Conservation (phyloP, 345 rosid species). For the Linum usitatissimum region DNA sequence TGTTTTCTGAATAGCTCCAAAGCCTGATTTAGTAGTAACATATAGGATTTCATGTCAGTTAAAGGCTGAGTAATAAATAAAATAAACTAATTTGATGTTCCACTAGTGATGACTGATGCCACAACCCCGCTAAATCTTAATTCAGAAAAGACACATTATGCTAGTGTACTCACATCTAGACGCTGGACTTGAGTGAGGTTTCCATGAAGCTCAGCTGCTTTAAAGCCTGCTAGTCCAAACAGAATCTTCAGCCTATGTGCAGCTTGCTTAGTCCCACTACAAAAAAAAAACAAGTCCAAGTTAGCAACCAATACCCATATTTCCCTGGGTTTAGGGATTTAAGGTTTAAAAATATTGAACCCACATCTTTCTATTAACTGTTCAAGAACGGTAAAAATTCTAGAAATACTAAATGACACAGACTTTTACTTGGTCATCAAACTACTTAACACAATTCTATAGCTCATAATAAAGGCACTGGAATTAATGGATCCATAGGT, state of each 20-base stretch:
- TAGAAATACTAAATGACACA: too few species aligned
- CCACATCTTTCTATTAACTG: too few species aligned
- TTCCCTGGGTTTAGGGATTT: neutral
- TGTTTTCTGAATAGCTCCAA: conserved; percentile 89
- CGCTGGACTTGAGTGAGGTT: conserved; percentile 96
- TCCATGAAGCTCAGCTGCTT: conserved; percentile 97
- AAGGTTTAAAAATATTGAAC: too few species aligned
- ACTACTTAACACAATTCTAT: too few species aligned
- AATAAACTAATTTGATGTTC: neutral
- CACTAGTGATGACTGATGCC: neutral
- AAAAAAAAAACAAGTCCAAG: conserved; percentile 11
- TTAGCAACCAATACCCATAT: neutral
- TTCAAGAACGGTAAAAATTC: too few species aligned
- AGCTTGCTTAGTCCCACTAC: conserved; percentile 92
- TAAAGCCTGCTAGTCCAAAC: conserved; percentile 70
- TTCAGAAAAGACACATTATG: neutral
- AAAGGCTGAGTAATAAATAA: neutral
- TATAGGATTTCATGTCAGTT: conserved; percentile 9
- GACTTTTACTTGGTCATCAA: too few species aligned
- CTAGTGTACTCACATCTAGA: conserved; percentile 61
- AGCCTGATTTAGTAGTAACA: conserved; percentile 38
- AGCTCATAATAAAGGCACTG: too few species aligned
- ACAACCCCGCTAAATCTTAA: neutral
- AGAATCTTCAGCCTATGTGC: conserved; percentile 93
- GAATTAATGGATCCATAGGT: too few species aligned